Evolutionary conservation across 306 rosid species (phyloP).

Genomic region (Carpinus fangiana): DNA sequence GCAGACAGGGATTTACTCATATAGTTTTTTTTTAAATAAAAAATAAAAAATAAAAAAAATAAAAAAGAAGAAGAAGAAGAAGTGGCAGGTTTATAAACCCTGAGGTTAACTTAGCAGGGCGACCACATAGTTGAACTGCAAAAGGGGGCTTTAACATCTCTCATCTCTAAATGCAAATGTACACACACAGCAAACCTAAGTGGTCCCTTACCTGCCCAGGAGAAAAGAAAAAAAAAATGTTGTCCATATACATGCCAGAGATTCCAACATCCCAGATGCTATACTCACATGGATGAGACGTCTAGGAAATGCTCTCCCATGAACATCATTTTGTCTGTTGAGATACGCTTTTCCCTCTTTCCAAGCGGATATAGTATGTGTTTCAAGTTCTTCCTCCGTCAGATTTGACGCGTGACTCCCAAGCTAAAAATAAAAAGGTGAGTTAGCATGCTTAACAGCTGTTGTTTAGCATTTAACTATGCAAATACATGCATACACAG

Average conservation of each 20-base stretch:
- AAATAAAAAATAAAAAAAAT: too few relatives aligned
- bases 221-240: neutral
- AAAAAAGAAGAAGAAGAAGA: neutral
- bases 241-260: conserved; percentile 5
- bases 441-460: conserved; percentile 31
- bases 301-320: conserved; percentile 61
- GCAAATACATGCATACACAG: neutral
- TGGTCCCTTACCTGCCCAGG: neutral
- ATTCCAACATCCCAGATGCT: conserved; percentile 19
- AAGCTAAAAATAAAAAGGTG: conserved; percentile 53
- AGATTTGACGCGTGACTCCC: conserved; percentile 95
- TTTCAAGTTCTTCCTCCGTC: conserved; percentile 98
- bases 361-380: conserved; percentile 98
- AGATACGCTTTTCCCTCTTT: conserved; percentile 86
- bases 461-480: conserved; percentile 5
- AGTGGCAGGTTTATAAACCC: conserved; percentile 15
- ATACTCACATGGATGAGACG: conserved; percentile 73
- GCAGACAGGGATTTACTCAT: conserved; percentile 3
- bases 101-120: conserved; percentile 5
- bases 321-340: conserved; percentile 62
- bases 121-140: conserved; percentile 12
- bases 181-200: too few relatives aligned
- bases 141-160: neutral
- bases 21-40: neutral
- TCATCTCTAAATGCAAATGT: neutral